A percentile compares a stretch with the other conserved stretches of the same genome.
Evolutionary conservation across 192 early-diverging fungal species (phyloP).

Genomic region (Backusella liffmaniae): DNA sequence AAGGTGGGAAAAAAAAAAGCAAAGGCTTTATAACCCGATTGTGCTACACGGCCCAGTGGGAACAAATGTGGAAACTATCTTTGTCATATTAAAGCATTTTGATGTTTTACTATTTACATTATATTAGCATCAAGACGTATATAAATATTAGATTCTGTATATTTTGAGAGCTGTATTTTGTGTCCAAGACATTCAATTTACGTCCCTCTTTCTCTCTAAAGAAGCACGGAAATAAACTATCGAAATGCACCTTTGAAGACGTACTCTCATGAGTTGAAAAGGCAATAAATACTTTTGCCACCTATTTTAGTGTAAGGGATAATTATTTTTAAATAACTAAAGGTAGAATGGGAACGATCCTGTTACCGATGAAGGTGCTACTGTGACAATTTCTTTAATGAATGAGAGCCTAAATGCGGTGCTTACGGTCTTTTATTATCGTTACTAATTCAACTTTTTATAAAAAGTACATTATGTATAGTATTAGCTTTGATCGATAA

Average conservation of each 20-base stretch:
- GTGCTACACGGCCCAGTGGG: neutral
- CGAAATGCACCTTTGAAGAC: neutral
- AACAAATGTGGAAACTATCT: neutral
- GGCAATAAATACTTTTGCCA: neutral
- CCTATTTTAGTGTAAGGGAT: neutral
- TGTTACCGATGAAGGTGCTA: neutral
- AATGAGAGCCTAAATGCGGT: no score
- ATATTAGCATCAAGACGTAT: no score
- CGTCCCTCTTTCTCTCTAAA: neutral
- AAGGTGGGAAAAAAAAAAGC: neutral
- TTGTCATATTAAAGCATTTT: neutral
- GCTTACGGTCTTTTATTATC: no score
- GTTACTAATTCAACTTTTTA: no score
- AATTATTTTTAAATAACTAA: no score
- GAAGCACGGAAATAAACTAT: neutral
- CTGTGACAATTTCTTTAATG: no score
- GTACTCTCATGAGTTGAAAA: neutral
- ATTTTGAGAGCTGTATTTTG: neutral
- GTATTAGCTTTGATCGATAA: neutral
- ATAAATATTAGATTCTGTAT: neutral
- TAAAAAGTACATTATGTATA: neutral
- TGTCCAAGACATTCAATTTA: neutral
- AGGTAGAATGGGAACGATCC: no score
- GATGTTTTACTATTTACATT: neutral
- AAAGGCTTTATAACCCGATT: neutral